phyloP scores from a whole-genome alignment of 192 early-diverging fungal species.

The Podila horticola region DNA sequence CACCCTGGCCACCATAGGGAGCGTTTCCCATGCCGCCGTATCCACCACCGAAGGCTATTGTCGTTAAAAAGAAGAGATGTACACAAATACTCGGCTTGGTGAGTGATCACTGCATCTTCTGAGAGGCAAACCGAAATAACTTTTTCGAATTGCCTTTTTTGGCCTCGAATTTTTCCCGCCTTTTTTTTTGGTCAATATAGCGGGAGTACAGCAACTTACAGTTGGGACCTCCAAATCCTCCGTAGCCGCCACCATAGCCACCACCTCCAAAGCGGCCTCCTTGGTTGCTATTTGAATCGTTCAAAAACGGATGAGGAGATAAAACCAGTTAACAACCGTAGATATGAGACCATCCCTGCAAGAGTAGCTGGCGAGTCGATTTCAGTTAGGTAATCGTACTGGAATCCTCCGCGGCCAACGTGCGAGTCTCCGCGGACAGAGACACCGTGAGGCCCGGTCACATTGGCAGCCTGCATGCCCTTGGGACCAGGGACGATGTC shows the following conservation, averaged over 20 bases:
- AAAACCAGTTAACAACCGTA: background rate
- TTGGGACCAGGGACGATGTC: constrained; percentile 78
- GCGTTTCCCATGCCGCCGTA: constrained; percentile 16
- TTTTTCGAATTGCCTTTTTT: constrained; percentile 5
- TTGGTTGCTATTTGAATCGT: constrained; percentile 4
- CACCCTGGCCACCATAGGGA: constrained; percentile 24
- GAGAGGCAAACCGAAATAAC: background rate
- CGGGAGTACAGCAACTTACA: constrained; percentile 25
- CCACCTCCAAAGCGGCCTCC: constrained; percentile 37
- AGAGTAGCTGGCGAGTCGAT: background rate
- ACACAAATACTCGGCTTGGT: background rate
- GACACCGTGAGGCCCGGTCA: constrained; percentile 77
- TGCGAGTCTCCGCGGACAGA: constrained; percentile 84
- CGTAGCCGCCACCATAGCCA: constrained; percentile 35
- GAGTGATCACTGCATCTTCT: background rate
- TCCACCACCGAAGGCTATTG: constrained; percentile 37
- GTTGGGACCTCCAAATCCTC: constrained; percentile 43
- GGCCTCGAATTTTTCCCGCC: constrained; percentile 21
- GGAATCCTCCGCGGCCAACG: constrained; percentile 43
- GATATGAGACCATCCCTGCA: background rate
- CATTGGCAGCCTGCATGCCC: constrained; percentile 84
- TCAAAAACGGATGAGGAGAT: background rate
- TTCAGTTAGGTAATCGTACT: constrained; percentile 5
- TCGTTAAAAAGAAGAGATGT: background rate
- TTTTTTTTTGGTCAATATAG: no score